Conservation (phyloP, 257 asterid species). For the Solanum okadae region DNA sequence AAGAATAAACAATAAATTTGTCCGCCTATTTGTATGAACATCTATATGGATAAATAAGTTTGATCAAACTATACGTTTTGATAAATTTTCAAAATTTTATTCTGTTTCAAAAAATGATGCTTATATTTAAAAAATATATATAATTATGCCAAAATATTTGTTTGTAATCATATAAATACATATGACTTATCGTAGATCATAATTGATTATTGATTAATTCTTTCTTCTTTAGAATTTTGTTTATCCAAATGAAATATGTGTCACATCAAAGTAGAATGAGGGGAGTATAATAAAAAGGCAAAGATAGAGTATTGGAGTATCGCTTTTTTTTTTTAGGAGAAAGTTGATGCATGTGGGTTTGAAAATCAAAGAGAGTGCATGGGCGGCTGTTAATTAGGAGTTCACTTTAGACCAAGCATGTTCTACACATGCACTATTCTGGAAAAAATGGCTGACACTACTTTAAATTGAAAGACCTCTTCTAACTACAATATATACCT, state of each 20-base stretch:
- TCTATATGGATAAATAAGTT: background rate
- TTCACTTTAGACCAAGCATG: background rate
- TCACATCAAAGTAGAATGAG: background rate
- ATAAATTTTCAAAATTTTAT: background rate
- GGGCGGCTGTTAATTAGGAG: background rate
- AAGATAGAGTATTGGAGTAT: background rate
- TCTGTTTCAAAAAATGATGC: background rate
- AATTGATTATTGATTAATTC: background rate
- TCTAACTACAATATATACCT: background rate
- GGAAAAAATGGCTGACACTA: background rate
- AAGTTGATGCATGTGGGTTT: background rate
- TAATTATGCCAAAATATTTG: background rate
- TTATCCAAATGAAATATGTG: background rate
- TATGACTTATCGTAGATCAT: background rate
- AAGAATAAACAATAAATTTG: background rate
- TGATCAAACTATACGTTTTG: accelerated
- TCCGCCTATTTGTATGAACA: background rate
- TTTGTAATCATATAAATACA: background rate
- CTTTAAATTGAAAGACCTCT: background rate
- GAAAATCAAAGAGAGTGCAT: background rate
- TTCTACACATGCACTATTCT: background rate
- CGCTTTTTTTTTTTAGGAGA: background rate
- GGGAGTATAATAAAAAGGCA: background rate
- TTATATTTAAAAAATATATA: background rate
- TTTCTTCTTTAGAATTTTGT: background rate